Evolutionary conservation across 352 stramenopile species (phyloP).

Genomic region (Phytophthora chlamydospora): DNA sequence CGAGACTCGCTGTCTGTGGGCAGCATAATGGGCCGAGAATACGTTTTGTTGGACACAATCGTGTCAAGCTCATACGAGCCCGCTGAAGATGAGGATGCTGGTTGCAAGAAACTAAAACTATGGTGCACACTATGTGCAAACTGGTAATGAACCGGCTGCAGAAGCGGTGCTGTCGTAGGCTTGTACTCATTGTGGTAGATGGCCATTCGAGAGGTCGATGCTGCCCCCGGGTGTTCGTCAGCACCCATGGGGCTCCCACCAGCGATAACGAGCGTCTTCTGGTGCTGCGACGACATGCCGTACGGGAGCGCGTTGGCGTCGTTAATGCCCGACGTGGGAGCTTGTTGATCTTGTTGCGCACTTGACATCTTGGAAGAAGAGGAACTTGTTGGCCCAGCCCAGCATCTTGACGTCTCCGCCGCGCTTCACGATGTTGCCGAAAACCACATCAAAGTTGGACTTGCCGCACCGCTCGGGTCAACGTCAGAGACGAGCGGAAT

Average conservation of each 20-base stretch:
- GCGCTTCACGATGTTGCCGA: conserved; percentile 36
- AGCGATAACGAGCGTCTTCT: conserved; percentile 51
- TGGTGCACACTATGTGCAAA: no score
- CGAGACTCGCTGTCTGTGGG: no score
- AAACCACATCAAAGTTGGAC: conserved; percentile 45
- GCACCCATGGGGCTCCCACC: conserved; percentile 1
- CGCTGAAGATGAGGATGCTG: no score
- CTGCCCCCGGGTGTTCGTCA: conserved; percentile 31
- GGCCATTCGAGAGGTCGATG: conserved; percentile 55
- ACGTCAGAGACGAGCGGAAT: conserved; percentile 42
- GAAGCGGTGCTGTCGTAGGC: no score
- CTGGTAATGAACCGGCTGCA: no score
- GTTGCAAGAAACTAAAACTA: no score
- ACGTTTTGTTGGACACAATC: no score
- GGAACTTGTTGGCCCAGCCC: conserved; percentile 58
- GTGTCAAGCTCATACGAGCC: no score
- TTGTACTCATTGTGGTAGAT: conserved; percentile 49
- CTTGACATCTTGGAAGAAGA: conserved; percentile 44
- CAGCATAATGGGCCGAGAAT: no score
- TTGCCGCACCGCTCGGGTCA: conserved; percentile 25
- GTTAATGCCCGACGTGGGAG: conserved; percentile 25
- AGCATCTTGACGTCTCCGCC: conserved; percentile 52
- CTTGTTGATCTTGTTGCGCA: conserved; percentile 50
- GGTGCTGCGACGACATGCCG: conserved; percentile 48
- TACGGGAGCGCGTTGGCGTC: conserved; percentile 26